Evolutionary conservation across 768 basidiomycete genomes (phyloP).

Genomic region (Tylopilus sp.): DNA sequence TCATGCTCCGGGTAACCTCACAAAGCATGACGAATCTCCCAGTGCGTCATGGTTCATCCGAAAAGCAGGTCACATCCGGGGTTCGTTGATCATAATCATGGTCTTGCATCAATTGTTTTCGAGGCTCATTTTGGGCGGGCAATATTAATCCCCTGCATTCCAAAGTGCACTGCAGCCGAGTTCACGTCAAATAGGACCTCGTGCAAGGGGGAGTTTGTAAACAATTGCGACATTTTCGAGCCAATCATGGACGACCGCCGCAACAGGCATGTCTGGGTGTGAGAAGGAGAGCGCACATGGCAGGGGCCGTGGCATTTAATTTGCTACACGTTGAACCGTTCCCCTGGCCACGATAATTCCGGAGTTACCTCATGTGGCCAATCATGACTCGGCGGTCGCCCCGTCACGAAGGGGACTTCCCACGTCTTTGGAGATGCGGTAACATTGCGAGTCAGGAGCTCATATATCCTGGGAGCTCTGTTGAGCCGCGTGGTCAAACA

Average conservation of each 20-base stretch:
- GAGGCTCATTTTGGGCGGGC: not conserved
- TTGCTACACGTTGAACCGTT: not conserved
- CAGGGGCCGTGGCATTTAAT: slow-evolving; percentile 12
- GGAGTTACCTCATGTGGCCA: slow-evolving; percentile 13
- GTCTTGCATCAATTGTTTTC: slow-evolving; percentile 13
- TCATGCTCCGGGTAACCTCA: slow-evolving; percentile 11
- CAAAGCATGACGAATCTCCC: not conserved
- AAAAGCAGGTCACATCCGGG: too few species aligned
- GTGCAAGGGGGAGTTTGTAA: slow-evolving; percentile 6
- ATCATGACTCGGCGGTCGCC: slow-evolving; percentile 11
- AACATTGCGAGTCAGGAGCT: slow-evolving; percentile 9
- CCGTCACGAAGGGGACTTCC: slow-evolving; percentile 7
- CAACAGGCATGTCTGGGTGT: not conserved
- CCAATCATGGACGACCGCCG: slow-evolving; percentile 7
- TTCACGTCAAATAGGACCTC: not conserved
- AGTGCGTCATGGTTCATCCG: slow-evolving; percentile 1
- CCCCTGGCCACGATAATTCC: slow-evolving; percentile 23
- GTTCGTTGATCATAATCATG: too few species aligned
- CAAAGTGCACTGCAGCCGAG: not conserved
- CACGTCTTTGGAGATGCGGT: slow-evolving; percentile 2
- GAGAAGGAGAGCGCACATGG: slow-evolving; percentile 7
- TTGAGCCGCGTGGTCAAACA: slow-evolving; percentile 20
- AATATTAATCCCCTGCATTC: too few species aligned
- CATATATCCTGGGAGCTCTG: slow-evolving; percentile 15
- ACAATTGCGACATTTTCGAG: not conserved